phyloP scores from a whole-genome alignment of 192 early-diverging fungal species.

The Coemansia pectinata region DNA sequence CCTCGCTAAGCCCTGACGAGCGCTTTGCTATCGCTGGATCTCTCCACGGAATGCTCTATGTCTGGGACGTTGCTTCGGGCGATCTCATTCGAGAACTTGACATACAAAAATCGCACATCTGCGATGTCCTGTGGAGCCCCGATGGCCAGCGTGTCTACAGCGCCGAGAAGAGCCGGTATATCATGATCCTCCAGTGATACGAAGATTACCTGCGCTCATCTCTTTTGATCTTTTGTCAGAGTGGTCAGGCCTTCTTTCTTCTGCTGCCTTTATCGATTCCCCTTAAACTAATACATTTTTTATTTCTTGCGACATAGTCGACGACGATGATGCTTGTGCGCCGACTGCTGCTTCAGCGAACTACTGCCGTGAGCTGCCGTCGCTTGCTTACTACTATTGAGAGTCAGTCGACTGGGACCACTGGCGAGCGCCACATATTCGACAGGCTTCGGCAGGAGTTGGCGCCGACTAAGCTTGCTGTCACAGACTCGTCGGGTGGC shows the following conservation, averaged over 20 bases:
- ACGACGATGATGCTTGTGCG: not conserved
- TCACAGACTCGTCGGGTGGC: slow-evolving; percentile 89
- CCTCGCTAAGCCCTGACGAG: slow-evolving; percentile 81
- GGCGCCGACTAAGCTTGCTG: slow-evolving; percentile 66
- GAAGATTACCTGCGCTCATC: not conserved
- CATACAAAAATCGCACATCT: slow-evolving; percentile 73
- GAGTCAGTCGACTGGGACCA: slow-evolving; percentile 11
- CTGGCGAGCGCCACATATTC: slow-evolving; percentile 75
- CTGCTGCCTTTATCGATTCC: not conserved
- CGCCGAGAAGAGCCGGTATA: slow-evolving; percentile 63
- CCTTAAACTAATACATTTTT: not conserved
- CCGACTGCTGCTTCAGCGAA: not conserved
- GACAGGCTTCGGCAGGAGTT: slow-evolving; percentile 73
- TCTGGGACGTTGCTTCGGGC: slow-evolving; percentile 74
- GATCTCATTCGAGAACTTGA: slow-evolving; percentile 66
- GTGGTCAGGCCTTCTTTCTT: not conserved
- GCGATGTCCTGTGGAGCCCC: slow-evolving; percentile 70
- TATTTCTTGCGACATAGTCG: not conserved
- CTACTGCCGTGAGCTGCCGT: not conserved
- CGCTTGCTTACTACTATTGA: slow-evolving; percentile 1
- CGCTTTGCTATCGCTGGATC: slow-evolving; percentile 81
- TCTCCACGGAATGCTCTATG: slow-evolving; percentile 73
- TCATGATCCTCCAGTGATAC: slow-evolving; percentile 49
- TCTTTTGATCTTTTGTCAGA: not conserved
- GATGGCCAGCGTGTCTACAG: slow-evolving; percentile 63